Percentiles rank a stretch among this genome's conserved stretches.
These are phyloP conservation scores for Candida tropicalis DNA, from an alignment of 1,139 yeast genomes.

Conservation along the genomic window DNA sequence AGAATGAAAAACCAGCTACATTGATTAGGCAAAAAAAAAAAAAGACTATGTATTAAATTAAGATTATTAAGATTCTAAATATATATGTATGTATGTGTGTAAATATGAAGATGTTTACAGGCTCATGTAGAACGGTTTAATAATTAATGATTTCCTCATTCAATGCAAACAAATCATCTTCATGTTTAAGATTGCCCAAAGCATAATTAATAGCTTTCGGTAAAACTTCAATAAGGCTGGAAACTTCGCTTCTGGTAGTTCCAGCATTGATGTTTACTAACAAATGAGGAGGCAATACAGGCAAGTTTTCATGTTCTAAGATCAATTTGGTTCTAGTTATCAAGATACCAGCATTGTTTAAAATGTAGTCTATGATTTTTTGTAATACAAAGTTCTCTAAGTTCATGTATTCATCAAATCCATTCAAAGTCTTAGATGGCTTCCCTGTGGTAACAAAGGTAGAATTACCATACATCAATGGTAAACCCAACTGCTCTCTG, in stretches of 20 bases:
- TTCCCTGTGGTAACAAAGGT: conserved; percentile 42
- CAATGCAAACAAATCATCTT: conserved; percentile 22
- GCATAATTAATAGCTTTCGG: conserved; percentile 21
- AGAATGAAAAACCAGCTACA: conserved; percentile 28
- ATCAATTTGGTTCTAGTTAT: conserved; percentile 72
- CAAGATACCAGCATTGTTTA: conserved; percentile 55
- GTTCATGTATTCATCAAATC: conserved; percentile 50
- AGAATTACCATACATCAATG: conserved; percentile 50
- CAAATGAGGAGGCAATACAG: conserved; percentile 70
- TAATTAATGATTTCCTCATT: conserved; percentile 23
- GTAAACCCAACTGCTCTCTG: conserved; percentile 47
- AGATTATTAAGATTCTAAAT: conserved; percentile 3
- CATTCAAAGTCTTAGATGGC: conserved; percentile 35
- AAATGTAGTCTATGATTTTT: conserved; percentile 57
- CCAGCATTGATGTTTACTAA: conserved; percentile 62
- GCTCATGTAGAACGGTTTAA: conserved; percentile 1
- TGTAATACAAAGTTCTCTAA: conserved; percentile 66
- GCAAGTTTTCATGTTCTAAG: conserved; percentile 74
- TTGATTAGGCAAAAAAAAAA: no score
- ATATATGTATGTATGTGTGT: background rate
- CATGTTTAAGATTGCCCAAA: conserved; percentile 20
- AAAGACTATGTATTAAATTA: conserved; percentile 1
- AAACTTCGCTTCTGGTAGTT: conserved; percentile 56
- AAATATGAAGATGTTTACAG: background rate
- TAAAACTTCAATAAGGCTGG: conserved; percentile 22